Evolutionary conservation across 768 basidiomycete genomes (phyloP), one percentile per base, ranked within the genome.

Genomic region (Pulveroboletus sp.): DNA sequence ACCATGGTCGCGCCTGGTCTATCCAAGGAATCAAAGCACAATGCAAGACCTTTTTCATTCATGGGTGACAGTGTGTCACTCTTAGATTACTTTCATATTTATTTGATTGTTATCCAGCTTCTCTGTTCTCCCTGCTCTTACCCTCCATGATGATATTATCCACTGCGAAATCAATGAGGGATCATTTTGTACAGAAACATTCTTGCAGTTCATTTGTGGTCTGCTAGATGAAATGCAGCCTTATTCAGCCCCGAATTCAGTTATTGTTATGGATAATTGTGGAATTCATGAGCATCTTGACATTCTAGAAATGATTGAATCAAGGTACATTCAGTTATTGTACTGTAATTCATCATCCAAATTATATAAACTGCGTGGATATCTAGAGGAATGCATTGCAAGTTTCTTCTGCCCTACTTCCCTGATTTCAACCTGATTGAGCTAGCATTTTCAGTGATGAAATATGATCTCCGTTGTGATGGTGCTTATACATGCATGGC

Each of bases 201-300:
- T 29, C 27, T 29, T 11, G 27, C 27, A 29, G 27, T 29, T 29
- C 11, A 29, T 29, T 11, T 9, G 4, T 1, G 3, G 27, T 29
- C 4, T 29, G 27, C 27, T 29, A 2, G 27, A 29, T 5, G 4
- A 29, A 29, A 50, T 50, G 49, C 20, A 50, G 26, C 49, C 42
- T 10, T 44, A 24, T 13, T 29, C 43, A 4, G 36, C 20, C 2
- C 29, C 29, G 11, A 50, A 44, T n/a, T 44, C 36, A n/a, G 36
- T 50, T 9, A 43, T 50, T 2, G 35, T 50, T 27, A 49, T 43
- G 41, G 48, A 49, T 20, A 49, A 49, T 24, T 49, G 48, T n/a
- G 9, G n/a, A 9, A 49, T 49, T 23, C 42, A 49, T 22, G 43
- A 49, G 27, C 42, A 49, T 37, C 35, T 26, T 22, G n/a, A 43